Evolutionary conservation across 1,284 basidiomycete genomes (phyloP), one percentile per base, ranked within the genome.

Genomic region (Mycosarcoma maydis): DNA sequence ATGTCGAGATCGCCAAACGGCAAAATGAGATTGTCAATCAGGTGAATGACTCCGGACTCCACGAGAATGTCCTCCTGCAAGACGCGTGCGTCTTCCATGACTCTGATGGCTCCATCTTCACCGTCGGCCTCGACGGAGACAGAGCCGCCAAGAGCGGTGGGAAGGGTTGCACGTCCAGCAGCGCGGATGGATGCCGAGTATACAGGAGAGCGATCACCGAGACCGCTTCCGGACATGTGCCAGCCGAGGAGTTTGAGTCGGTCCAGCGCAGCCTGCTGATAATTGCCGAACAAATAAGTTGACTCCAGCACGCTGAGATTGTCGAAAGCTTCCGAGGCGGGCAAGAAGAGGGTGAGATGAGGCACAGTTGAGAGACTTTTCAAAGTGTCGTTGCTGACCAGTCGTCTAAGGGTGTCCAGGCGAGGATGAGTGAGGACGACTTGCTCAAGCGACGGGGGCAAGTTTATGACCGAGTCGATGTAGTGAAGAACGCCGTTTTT

Each of bases 331-430:
- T 86, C 83, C 76, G 96, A 87, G 14, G 90, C 85, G 0, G 96
- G 95, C 2, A 96, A 86, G 82, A 99, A 99, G 32, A 98, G 75
- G 0, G 95, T 97, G 29, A 96, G 83, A 75, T 90, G 89, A 0
- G 91, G 84, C 0, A 56, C 76, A 6, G 67, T 67, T 7, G 74
- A 68, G 11, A 81, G 49, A 11, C 65, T 71, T 20, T 60, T 56
- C 13, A 80, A 29, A 5, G 67, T 47, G 22, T 67, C 49, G 22
- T 56, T 54, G 87, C 76, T 45, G 40, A 82, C 48, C 41, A 83
- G 62, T 76, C 79, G 64, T 3, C 76, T 53, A 19, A 83, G 58
- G 11, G 59, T 71, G 3, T 76, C 69, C 3, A 84, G 76, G 4
- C 68, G 49, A 4, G 76, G 73, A 27, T 71, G 71, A 0, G 73